Evolutionary conservation across 2,329 filamentous ascomycete genomes (phyloP).

Genomic region (Lasiodiplodia sp.): DNA sequence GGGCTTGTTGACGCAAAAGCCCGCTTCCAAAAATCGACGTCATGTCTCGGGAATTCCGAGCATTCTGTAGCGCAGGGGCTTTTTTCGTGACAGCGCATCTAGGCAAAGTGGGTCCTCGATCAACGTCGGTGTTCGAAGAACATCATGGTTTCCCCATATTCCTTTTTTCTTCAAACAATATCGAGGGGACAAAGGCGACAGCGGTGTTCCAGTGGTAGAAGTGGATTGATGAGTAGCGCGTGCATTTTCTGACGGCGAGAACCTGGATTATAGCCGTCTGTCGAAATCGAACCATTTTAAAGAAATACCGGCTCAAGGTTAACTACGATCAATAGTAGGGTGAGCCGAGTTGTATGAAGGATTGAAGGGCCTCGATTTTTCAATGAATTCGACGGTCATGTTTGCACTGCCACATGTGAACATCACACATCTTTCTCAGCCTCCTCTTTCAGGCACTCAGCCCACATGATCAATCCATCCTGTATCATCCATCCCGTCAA

Average conservation of each 20-base stretch:
- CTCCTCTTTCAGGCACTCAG: slow-evolving; percentile 22
- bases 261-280: background rate
- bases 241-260: background rate
- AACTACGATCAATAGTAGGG: background rate
- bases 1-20: background rate
- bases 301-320: too few species aligned
- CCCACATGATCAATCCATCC: slow-evolving; percentile 25
- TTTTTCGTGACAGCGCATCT: background rate
- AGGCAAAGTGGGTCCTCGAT: background rate
- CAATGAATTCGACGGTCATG: background rate
- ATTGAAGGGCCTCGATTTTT: background rate
- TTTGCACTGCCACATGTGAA: background rate
- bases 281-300: background rate
- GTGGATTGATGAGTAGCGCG: background rate
- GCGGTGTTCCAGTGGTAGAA: background rate
- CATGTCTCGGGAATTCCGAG: background rate
- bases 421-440: slow-evolving; percentile 7
- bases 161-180: background rate
- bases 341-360: background rate
- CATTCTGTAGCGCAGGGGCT: background rate
- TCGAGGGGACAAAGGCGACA: background rate
- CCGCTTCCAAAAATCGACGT: background rate
- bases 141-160: background rate
- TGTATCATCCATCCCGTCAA: slow-evolving; percentile 28
- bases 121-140: background rate